phyloP scores from a whole-genome alignment of 768 basidiomycete species.

The Boletus sp. region DNA sequence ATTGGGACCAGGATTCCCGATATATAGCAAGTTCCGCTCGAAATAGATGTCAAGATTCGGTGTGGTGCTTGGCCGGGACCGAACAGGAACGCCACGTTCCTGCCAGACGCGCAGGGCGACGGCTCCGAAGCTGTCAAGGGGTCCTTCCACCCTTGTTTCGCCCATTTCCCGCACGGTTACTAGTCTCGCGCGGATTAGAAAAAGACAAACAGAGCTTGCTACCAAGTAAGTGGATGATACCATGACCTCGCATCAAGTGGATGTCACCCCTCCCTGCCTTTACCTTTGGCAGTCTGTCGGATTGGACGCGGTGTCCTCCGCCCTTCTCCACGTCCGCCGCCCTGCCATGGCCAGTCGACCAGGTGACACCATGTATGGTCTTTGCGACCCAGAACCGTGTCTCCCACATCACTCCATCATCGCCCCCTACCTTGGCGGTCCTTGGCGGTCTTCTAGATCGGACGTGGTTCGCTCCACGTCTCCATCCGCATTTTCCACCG shows the following conservation, averaged over 20 bases:
- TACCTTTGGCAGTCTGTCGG: not conserved
- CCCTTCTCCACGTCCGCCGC: not conserved
- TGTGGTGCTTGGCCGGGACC: no score
- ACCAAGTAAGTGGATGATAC: not conserved
- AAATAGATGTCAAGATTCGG: no score
- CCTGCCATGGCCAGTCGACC: not conserved
- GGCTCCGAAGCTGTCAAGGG: no score
- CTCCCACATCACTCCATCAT: no score
- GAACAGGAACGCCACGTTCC: no score
- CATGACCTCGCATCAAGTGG: no score
- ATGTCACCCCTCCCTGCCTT: not conserved
- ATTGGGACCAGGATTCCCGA: not conserved
- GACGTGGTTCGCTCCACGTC: not conserved
- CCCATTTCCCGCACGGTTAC: no score
- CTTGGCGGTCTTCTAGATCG: not conserved
- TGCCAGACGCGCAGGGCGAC: no score
- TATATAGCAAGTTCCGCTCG: not conserved
- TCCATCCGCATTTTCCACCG: not conserved
- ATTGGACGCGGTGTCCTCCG: not conserved
- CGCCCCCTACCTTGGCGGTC: not conserved
- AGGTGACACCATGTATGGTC: not conserved
- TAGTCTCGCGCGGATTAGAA: no score
- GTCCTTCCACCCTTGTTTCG: no score
- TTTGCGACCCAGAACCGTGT: not conserved
- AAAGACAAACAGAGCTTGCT: not conserved